phyloP scores from a whole-genome alignment of 768 basidiomycete genomes.

The Kwoniella dejecticola region DNA sequence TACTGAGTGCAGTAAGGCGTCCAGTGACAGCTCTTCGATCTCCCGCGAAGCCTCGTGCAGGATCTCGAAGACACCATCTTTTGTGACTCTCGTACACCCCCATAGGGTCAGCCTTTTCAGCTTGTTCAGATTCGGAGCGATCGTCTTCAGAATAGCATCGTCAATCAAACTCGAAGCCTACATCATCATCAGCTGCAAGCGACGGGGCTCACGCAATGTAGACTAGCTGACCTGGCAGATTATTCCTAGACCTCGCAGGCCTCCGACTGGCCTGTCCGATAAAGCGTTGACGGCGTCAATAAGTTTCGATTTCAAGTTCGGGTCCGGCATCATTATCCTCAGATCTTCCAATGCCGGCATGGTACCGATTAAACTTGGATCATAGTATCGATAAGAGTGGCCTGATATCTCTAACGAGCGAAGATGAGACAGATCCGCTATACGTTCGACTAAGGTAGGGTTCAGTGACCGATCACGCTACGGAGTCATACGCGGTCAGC shows the following conservation, averaged over 20 bases:
- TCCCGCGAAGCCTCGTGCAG: conserved; percentile 26
- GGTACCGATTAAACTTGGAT: conserved; percentile 30
- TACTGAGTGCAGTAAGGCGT: conserved; percentile 41
- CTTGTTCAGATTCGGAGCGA: conserved; percentile 24
- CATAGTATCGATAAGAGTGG: conserved; percentile 44
- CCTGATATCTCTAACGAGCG: conserved; percentile 42
- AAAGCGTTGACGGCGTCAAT: conserved; percentile 18
- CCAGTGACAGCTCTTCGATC: conserved; percentile 40
- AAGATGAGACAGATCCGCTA: conserved; percentile 28
- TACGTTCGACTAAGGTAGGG: conserved; percentile 30
- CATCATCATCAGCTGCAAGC: background rate
- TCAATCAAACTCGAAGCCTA: conserved; percentile 45
- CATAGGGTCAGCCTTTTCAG: conserved; percentile 36
- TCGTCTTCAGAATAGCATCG: conserved; percentile 32
- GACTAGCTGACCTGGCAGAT: conserved; percentile 33
- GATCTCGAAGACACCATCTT: conserved; percentile 30
- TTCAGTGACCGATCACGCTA: conserved; percentile 44
- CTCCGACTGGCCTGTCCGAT: conserved; percentile 23
- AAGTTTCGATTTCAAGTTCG: conserved; percentile 24
- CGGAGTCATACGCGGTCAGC: background rate
- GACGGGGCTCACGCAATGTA: background rate
- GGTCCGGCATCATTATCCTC: conserved; percentile 50
- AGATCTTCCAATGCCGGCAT: conserved; percentile 37
- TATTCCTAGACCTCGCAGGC: conserved; percentile 36
- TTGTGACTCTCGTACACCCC: conserved; percentile 44